phyloP scores from a whole-genome alignment of 768 basidiomycete genomes.

The Leccinum arenicola region DNA sequence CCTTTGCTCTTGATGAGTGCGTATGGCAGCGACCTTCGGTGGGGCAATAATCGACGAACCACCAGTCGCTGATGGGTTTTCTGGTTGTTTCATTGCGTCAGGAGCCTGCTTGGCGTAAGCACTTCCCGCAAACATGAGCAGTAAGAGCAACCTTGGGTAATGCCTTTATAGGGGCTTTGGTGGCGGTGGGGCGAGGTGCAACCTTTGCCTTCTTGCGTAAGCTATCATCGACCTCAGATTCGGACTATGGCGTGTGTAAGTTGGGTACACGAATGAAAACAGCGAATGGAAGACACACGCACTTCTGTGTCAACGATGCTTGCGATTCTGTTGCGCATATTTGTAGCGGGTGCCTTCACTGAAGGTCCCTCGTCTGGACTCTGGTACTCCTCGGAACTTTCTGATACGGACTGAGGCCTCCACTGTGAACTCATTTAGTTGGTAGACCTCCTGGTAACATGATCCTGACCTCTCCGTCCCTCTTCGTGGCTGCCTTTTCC shows the following conservation, averaged over 20 bases:
- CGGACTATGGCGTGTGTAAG: constrained; percentile 14
- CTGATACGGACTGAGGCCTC: constrained; percentile 16
- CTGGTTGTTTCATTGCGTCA: constrained; percentile 9
- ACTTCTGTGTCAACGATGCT: constrained; percentile 14
- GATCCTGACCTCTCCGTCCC: constrained; percentile 18
- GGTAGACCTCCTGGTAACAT: neutral
- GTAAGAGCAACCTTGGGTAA: constrained; percentile 12
- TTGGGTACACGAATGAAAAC: neutral
- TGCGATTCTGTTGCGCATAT: constrained; percentile 6
- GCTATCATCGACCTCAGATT: constrained; percentile 9
- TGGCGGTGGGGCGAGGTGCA: constrained; percentile 2
- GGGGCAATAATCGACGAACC: constrained; percentile 7
- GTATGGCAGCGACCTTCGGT: constrained; percentile 13
- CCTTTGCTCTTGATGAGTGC: constrained; percentile 33
- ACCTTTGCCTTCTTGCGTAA: neutral
- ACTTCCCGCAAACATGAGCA: neutral
- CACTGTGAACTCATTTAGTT: constrained; percentile 12
- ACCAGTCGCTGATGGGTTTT: neutral
- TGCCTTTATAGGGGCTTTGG: neutral
- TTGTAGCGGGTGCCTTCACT: neutral
- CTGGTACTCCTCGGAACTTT: constrained; percentile 7
- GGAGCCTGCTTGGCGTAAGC: constrained; percentile 6
- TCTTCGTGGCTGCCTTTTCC: constrained; percentile 17
- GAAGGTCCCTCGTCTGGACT: constrained; percentile 7
- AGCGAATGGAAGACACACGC: neutral